Base-by-base conservation (phyloP, 768 basidiomycete genomes). In the Tulasnella sp. region DNA sequence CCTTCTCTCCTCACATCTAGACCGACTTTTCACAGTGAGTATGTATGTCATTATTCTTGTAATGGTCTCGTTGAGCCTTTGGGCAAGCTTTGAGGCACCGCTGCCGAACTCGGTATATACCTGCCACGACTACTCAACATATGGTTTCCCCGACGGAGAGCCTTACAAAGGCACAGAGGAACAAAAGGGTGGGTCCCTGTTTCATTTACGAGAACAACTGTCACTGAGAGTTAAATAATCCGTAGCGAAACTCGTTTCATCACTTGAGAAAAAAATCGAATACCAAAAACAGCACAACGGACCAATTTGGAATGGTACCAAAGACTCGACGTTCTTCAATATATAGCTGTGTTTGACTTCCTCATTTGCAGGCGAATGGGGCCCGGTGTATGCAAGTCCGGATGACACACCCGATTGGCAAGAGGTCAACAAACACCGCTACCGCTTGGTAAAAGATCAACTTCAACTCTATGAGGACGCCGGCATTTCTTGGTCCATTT, bases 301-400 rank as follows among this genome's bases (percentile, higher is more conserved):
- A 5, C 80, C 81, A 5, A 82, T 83, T 76, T 73, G 80, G 84
- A 83, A 85, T 72, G 86, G 86, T 34, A 85, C 86, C 81, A 86
- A 84, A 48, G 87, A 86, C 37, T 34, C 11, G 41, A 28, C 8
- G 50, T 37, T 40, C 3, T 54, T 3, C 41, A 31, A 86, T 86
- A 12, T 85, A 85, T 18, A 20, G 79, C 75, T 37, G 2, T 28
- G 11, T 14, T 11, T 77, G 16, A 75, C 37, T 20, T 69, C 1
- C 37, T 48, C 9, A 6, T 37, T 48, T 34, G 28, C 31, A 83
- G 94, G 94, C 24, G 94, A 94, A 85, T 95, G 91, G 89, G 94
- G 94, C 28, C 93, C 94, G 1, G 94, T 95, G 34, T 95, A 95
- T 81, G 92, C 92, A 82, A 86, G 86, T 85, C 88, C 90, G 76